Evolutionary conservation across 2,329 filamentous ascomycete genomes (phyloP).

Genomic region (Lecanoromycetidae sp.): DNA sequence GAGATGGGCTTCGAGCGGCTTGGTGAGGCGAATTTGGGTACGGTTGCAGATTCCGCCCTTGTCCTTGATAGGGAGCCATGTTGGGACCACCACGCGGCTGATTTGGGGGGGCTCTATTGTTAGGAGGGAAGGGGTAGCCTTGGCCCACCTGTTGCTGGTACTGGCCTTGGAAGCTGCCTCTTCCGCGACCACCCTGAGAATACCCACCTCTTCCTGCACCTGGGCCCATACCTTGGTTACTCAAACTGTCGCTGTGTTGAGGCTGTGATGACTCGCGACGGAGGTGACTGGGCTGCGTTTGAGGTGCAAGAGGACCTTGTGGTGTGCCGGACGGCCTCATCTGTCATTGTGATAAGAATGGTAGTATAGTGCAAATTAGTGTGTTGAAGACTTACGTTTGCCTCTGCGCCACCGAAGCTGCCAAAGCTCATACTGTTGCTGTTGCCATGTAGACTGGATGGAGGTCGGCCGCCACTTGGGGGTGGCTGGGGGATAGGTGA

Average conservation of each 20-base stretch:
- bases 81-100: constrained; percentile 39
- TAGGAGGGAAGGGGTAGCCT: constrained; percentile 41
- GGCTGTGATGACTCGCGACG: constrained; percentile 81
- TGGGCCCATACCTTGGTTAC: constrained; percentile 43
- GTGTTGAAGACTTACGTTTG: constrained; percentile 48
- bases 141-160: constrained; percentile 40
- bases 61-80: constrained; percentile 41
- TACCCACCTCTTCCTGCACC: constrained; percentile 44
- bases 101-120: constrained; percentile 40
- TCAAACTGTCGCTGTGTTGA: constrained; percentile 60
- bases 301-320: constrained; percentile 48
- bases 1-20: constrained; percentile 51
- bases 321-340: constrained; percentile 55
- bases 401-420: constrained; percentile 66
- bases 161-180: constrained; percentile 42
- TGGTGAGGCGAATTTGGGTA: constrained; percentile 56
- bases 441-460: constrained; percentile 59
- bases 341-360: constrained; percentile 43
- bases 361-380: neutral
- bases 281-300: constrained; percentile 60
- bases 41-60: constrained; percentile 34
- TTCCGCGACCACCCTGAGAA: constrained; percentile 43
- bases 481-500: constrained; percentile 74
- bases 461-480: constrained; percentile 70
- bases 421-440: constrained; percentile 67